Percentiles rank a stretch among this genome's conserved stretches.
phyloP scores from a whole-genome alignment of 2,329 filamentous ascomycete species.

The Exophiala sp. region DNA sequence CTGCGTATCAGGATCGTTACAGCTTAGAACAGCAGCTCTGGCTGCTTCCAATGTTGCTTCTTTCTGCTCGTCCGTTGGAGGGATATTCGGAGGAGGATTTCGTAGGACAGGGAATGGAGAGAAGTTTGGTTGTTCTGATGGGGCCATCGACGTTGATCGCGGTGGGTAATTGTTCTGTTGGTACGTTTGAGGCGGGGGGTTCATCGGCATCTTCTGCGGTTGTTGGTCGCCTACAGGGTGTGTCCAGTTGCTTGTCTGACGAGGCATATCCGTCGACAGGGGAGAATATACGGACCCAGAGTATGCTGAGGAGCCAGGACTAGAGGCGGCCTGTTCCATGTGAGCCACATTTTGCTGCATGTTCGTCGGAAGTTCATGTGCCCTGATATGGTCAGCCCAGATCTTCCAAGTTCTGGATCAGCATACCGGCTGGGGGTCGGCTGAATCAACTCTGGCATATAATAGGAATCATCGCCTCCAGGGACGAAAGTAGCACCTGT shows the following conservation, averaged over 20 bases:
- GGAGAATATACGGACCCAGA: conserved; percentile 22
- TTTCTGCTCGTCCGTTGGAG: conserved; percentile 89
- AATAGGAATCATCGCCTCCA: conserved; percentile 65
- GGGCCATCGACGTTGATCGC: conserved; percentile 49
- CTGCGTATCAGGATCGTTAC: conserved; percentile 94
- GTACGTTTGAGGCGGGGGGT: conserved; percentile 13
- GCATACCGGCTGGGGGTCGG: conserved; percentile 66
- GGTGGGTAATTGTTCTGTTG: conserved; percentile 44
- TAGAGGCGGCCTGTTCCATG: conserved; percentile 62
- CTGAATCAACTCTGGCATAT: conserved; percentile 66
- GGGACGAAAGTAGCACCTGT: conserved; percentile 64
- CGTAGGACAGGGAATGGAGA: conserved; percentile 86
- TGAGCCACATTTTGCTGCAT: conserved; percentile 93
- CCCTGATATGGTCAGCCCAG: conserved; percentile 82
- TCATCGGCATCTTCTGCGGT: conserved; percentile 26
- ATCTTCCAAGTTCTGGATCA: conserved; percentile 45
- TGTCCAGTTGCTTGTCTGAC: not conserved
- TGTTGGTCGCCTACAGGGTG: conserved; percentile 31
- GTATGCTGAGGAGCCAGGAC: conserved; percentile 18
- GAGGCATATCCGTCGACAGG: conserved; percentile 18
- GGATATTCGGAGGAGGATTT: conserved; percentile 77
- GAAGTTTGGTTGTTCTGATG: conserved; percentile 67
- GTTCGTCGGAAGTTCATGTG: conserved; percentile 63
- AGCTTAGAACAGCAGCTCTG: conserved; percentile 78
- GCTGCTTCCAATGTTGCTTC: conserved; percentile 85